Evolutionary conservation across 2,329 filamentous ascomycete genomes (phyloP).

Genomic region (Phoma herbarum): DNA sequence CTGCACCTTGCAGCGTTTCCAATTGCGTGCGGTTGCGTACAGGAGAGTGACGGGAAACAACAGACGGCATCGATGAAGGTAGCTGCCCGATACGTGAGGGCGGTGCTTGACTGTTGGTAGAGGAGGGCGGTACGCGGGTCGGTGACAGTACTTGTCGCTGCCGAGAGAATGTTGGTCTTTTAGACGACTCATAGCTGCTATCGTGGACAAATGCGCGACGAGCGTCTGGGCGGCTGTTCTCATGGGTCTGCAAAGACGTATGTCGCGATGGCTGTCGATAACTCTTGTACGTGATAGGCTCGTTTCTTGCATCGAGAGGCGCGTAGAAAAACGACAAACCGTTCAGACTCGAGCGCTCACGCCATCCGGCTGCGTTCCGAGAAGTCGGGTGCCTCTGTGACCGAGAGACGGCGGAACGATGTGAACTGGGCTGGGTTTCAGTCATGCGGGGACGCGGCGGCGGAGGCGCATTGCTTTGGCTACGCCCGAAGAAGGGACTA

Average conservation of each 20-base stretch:
- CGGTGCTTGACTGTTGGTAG: slow-evolving; percentile 13
- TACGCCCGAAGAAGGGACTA: slow-evolving; percentile 53
- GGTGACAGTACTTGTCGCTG: slow-evolving; percentile 14
- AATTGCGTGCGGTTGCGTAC: slow-evolving; percentile 27
- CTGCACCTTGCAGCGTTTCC: slow-evolving; percentile 29
- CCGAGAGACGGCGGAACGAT: slow-evolving; percentile 40
- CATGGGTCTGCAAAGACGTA: slow-evolving; percentile 10
- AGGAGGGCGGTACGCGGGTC: slow-evolving; percentile 12
- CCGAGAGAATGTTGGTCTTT: slow-evolving; percentile 9
- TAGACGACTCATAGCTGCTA: slow-evolving; percentile 17
- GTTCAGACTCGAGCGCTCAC: slow-evolving; percentile 42
- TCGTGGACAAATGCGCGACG: slow-evolving; percentile 15
- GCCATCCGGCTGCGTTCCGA: slow-evolving; percentile 22
- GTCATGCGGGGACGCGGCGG: slow-evolving; percentile 27
- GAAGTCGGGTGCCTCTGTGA: slow-evolving; percentile 30
- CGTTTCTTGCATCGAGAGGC: slow-evolving; percentile 35
- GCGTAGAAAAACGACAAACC: slow-evolving; percentile 49
- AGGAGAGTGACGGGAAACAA: slow-evolving; percentile 21
- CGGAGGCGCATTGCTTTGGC: slow-evolving; percentile 24
- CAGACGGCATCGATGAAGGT: slow-evolving; percentile 32
- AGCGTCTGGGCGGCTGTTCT: slow-evolving; percentile 24
- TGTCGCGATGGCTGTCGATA: slow-evolving; percentile 5
- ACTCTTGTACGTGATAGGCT: slow-evolving; percentile 21
- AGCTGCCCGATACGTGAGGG: slow-evolving; percentile 24
- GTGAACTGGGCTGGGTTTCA: slow-evolving; percentile 42